These are phyloP conservation scores for Teratosphaeria gauchensis DNA, from an alignment of 2,329 filamentous ascomycete species.

Conservation along the genomic window DNA sequence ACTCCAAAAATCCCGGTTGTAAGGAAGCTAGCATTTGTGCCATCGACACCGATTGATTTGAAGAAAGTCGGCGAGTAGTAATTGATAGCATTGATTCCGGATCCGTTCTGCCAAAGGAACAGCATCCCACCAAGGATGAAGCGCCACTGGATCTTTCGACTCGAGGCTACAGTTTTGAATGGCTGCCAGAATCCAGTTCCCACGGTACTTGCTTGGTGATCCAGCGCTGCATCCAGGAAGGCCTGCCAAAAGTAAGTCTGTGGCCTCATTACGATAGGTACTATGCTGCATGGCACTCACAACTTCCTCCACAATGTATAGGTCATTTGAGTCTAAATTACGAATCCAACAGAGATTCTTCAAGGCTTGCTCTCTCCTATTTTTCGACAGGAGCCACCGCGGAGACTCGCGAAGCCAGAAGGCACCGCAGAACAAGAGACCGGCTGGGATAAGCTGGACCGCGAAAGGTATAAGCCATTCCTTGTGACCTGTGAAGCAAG, in stretches of 20 bases:
- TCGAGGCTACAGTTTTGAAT: constrained; percentile 47
- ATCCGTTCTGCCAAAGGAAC: constrained; percentile 71
- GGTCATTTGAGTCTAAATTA: constrained; percentile 45
- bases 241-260: constrained; percentile 18
- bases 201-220: constrained; percentile 52
- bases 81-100: constrained; percentile 70
- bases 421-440: constrained; percentile 42
- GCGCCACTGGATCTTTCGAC: constrained; percentile 55
- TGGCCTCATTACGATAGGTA: neutral
- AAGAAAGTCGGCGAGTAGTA: constrained; percentile 65
- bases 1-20: constrained; percentile 71
- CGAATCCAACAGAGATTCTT: constrained; percentile 52
- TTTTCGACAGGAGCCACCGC: constrained; percentile 35
- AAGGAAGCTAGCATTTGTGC: constrained; percentile 49
- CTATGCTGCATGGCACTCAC: neutral
- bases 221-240: constrained; percentile 60
- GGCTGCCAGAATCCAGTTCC: constrained; percentile 68
- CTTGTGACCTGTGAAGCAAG: constrained; percentile 17
- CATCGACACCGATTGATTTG: constrained; percentile 52
- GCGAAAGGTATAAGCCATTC: constrained; percentile 45
- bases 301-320: constrained; percentile 67
- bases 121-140: constrained; percentile 65
- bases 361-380: constrained; percentile 31
- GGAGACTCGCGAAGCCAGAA: constrained; percentile 37
- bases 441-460: constrained; percentile 58